Base-by-base conservation (phyloP, 495 filamentous ascomycete genomes). In the Margaritispora aquatica region DNA sequence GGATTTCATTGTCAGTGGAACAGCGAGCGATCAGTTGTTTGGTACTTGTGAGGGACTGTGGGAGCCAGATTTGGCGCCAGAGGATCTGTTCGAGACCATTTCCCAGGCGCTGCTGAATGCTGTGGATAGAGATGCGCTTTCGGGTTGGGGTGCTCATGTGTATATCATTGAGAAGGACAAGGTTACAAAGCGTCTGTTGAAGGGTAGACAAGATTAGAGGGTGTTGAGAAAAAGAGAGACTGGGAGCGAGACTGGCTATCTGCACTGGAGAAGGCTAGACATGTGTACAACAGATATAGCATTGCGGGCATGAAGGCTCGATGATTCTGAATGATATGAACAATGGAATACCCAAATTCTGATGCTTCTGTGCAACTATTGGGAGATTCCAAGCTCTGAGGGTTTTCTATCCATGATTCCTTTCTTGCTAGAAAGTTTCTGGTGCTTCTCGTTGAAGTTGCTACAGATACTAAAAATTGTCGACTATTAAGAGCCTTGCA, bases 81-180 rank as follows among this genome's bases (percentile, higher is more conserved):
- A 98, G 57, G 91, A 96, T 66, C 84, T 98, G 23, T 98, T 98
- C 78, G 94, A 98, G 77, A 97, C 94, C 36, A 90, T 97, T 71
- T 96, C 94, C 23, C 94, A 98, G 73, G 87, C 93, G n/a, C 81
- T 98, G 26, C 77, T 98, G 59, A 97, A 93, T 74, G 92, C 92
- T 29, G 92, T 98, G 27, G 94, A 98, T 74, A 80, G 94, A 73
- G 94, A 98, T 73, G 94, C 94, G 49, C 78, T 98, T 49, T 96
- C 92, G 11, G 94, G 94, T 64, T 98, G 94, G 94, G 94, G 94
- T 69, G 94, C 94, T 31, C 90, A 97, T 66, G 94, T 98, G 62
- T 97, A 97, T 74, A 92, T 98, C 65, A 94, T 98, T 74, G 95
- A 97, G 82, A 98, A 97, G 81, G 91, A 96, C 75, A 97, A 97